Percentiles rank a stretch among this genome's conserved stretches.
Conservation (phyloP, 2,329 filamentous ascomycete species). For the Botrytis squamosa region DNA sequence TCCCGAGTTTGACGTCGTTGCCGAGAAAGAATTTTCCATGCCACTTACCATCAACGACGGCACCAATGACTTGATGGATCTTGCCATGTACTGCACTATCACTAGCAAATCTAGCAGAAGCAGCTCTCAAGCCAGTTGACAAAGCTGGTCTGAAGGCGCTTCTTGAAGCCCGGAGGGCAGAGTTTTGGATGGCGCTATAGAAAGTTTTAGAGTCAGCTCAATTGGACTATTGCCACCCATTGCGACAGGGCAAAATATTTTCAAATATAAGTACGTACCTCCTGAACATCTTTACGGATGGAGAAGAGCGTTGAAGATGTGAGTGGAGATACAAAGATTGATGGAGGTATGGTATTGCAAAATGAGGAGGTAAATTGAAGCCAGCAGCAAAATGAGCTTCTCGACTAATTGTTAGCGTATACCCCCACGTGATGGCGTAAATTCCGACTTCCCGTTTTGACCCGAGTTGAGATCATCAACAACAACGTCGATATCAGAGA, state of each 20-base stretch:
- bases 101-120: conserved; percentile 53
- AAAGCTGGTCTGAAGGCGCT: conserved; percentile 57
- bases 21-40: conserved; percentile 42
- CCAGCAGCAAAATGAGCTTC: conserved; percentile 29
- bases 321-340: conserved; percentile 53
- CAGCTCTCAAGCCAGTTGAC: conserved; percentile 55
- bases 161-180: conserved; percentile 59
- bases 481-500: neutral
- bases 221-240: conserved; percentile 41
- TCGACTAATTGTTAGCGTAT: conserved; percentile 41
- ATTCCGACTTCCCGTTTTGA: conserved; percentile 20
- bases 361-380: conserved; percentile 23
- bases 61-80: conserved; percentile 89
- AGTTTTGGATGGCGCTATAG: conserved; percentile 64
- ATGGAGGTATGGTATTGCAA: conserved; percentile 41
- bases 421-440: conserved; percentile 21
- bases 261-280: conserved; percentile 57
- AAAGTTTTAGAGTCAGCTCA: conserved; percentile 47
- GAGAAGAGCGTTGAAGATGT: conserved; percentile 61
- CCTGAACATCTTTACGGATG: conserved; percentile 79
- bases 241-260: conserved; percentile 29
- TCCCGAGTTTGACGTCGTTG: conserved; percentile 33
- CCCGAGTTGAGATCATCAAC: conserved; percentile 15
- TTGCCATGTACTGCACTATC: conserved; percentile 60
- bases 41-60: conserved; percentile 90